Evolutionary conservation across 2,329 filamentous ascomycete genomes (phyloP), one percentile per base, ranked within the genome.

Genomic region (Alternaria ventricosa): DNA sequence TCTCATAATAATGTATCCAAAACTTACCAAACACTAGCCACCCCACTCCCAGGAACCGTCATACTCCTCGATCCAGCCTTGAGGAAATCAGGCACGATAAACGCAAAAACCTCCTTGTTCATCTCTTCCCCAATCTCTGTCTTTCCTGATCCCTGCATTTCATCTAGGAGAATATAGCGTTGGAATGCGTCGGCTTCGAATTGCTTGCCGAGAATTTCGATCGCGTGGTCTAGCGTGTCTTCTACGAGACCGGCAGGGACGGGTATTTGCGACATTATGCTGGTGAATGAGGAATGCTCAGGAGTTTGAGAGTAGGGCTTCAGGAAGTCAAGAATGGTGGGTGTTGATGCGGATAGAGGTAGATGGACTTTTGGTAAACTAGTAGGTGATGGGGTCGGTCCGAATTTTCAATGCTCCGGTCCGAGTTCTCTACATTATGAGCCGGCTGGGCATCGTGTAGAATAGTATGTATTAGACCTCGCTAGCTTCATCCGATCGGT

Each of bases 21-120:
- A 12, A 44, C 62, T 33, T 46, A 65, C 63, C 63, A 65, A 6
- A 65, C 60, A 57, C 56, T 57, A 4, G 60, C 18, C 15, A 65
- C 41, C 5, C 60, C 55, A 25, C 55, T 63, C 6, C 46, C 44
- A 25, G 53, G 50, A 46, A 59, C n/a, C 8, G 60, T 65, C n/a
- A 60, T 41, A n/a, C 23, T 49, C 20, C 57, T 55, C 11, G 44
- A 60, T n/a, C 60, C 63, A 8, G 43, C 45, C 11, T 51, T 43
- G 6, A 63, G 10, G 5, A 57, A 41, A 5, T 33, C 51, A 2
- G 49, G 27, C 13, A 65, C 44, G 6, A 62, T 15, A 3, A 25
- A 10, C n/a, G 8, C 22, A 27, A 65, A 65, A 9, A 57, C 27
- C n/a, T 25, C 55, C 23, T 33, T 51, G 15, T 62, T 65, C 11